Conservation (phyloP, 192 early-diverging fungal species). For the Helicostylum pulchrum region DNA sequence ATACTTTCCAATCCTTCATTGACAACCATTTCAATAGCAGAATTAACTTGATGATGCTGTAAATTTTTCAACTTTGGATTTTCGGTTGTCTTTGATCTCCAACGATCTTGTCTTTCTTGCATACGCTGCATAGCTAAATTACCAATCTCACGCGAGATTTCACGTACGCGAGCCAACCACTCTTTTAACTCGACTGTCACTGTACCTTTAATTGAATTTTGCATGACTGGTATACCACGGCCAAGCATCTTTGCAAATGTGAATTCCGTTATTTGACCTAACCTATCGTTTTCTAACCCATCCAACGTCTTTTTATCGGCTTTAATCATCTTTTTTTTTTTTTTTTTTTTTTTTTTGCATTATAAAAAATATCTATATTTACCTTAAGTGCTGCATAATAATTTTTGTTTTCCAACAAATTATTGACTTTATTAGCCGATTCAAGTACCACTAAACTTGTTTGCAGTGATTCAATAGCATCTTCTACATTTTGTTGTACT, state of each 20-base stretch:
- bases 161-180: conserved; percentile 58
- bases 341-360: no score
- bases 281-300: conserved; percentile 70
- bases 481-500: conserved; percentile 85
- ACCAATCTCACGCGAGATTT: conserved; percentile 80
- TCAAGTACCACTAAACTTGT: conserved; percentile 86
- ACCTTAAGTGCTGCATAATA: conserved; percentile 92
- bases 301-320: conserved; percentile 70
- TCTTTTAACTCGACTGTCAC: conserved; percentile 86
- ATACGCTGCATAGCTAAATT: conserved; percentile 79
- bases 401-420: conserved; percentile 74
- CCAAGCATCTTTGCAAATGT: conserved; percentile 82
- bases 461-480: conserved; percentile 74
- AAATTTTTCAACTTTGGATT: conserved; percentile 45
- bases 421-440: conserved; percentile 78
- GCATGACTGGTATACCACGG: conserved; percentile 88
- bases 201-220: conserved; percentile 79
- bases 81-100: conserved; percentile 43
- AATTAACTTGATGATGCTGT: conserved; percentile 62
- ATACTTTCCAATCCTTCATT: conserved; percentile 80
- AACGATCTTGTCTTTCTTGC: conserved; percentile 63
- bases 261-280: conserved; percentile 74
- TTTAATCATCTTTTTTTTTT: neutral
- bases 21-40: conserved; percentile 75
- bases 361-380: conserved; percentile 8